Base-by-base conservation (phyloP, 2,329 filamentous ascomycete genomes). In the Ascocoryne sarcoides region DNA sequence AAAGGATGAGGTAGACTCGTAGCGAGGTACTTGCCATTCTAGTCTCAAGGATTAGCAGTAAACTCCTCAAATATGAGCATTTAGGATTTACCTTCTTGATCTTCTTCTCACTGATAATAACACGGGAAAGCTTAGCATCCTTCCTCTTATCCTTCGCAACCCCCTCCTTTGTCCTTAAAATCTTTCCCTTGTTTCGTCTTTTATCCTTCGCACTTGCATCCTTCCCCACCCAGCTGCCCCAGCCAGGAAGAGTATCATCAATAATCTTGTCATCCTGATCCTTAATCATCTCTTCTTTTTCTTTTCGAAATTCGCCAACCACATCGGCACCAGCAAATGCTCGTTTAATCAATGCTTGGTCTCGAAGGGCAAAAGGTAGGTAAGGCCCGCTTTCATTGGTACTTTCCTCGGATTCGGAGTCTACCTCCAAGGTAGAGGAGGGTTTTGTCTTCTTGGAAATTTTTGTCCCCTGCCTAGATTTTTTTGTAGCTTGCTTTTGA, bases 271-370 rank as follows among this genome's bases (percentile, higher is more conserved):
- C 84, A 51, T 84, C 87, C 61, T 95, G 88, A 14, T 85, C 84
- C 20, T 76, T 72, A 14, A 78, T 75, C 1, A 75, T 68, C 36
- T 77, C 75, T 12, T 70, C 72, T 65, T 96, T 96, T 58, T 96
- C 89, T 28, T 71, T 71, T 42, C 76, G 75, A 58, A 96, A 98
- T 29, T 88, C 80, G 33, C 75, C 76, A 7, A 83, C 78, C 1
- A 93, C 85, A 59, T 95, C 84, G 54, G 89, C 78, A 31, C 86
- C 88, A 2, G 89, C 90, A 61, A 98, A 95, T 4, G 87, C 89
- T 50, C 79, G 75, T 47, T 83, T 80, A 42, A 94, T 80, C 43
- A 94, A 76, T 29, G 80, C 76, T 49, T 73, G 69, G 52, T 80
- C 75, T 36, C 69, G 69, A 51, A 79, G 70, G 16, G 72, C 70